Conservation (phyloP, 2,329 filamentous ascomycete species). For the Camptophora hylomeconis region DNA sequence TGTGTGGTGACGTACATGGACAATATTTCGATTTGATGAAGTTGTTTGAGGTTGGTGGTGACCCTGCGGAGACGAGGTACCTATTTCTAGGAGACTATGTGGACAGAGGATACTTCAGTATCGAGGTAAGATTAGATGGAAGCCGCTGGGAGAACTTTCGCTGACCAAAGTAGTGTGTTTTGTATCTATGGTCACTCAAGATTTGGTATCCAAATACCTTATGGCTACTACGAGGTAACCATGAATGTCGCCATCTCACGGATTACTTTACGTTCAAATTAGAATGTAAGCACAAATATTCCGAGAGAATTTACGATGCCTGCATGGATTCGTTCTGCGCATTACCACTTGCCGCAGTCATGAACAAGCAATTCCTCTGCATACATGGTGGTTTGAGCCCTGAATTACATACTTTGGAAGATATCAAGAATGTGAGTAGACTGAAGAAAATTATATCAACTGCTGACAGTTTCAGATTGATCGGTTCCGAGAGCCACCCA, state of each 20-base stretch:
- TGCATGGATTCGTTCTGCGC: constrained; percentile 98
- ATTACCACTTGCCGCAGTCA: constrained; percentile 83
- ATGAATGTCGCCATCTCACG: constrained; percentile 96
- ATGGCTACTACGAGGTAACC: constrained; percentile 93
- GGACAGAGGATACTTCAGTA: constrained; percentile 96
- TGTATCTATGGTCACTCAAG: constrained; percentile 96
- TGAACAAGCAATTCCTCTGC: constrained; percentile 99
- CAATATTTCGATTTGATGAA: constrained; percentile 99
- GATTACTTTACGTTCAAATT: constrained; percentile 99
- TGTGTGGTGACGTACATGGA: constrained; percentile 95
- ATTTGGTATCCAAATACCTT: constrained; percentile 98
- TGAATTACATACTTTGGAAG: constrained; percentile 89
- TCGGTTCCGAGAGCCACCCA: constrained; percentile 92
- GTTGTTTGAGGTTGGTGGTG: constrained; percentile 93
- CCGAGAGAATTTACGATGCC: constrained; percentile 86
- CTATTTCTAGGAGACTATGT: constrained; percentile 97
- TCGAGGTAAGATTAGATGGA: constrained; percentile 66
- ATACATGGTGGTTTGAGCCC: constrained; percentile 95
- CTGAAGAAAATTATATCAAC: background rate
- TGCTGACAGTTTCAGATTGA: constrained; percentile 55
- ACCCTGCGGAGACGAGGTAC: constrained; percentile 91
- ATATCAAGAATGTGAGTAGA: constrained; percentile 65
- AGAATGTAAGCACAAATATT: constrained; percentile 99
- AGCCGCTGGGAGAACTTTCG: no score
- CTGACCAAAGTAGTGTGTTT: constrained; percentile 54